Evolutionary conservation across 352 stramenopile genomes (phyloP).

Genomic region (Pythium pyrilobum): DNA sequence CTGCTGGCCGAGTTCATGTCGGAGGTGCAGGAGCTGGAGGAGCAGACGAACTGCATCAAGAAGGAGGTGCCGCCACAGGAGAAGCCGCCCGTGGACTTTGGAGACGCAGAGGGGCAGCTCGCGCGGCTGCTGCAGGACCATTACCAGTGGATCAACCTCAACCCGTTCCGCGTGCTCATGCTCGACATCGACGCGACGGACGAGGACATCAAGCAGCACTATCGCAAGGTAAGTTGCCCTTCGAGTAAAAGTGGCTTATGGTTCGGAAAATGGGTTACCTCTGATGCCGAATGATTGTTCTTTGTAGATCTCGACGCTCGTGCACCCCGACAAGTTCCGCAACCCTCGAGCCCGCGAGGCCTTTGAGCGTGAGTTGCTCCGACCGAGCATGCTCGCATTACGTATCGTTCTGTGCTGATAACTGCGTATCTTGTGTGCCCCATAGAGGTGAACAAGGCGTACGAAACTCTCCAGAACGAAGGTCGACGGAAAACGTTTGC

Average conservation of each 20-base stretch:
- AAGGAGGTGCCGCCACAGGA: slow-evolving; percentile 48
- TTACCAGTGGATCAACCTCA: slow-evolving; percentile 88
- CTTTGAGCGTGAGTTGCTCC: slow-evolving; percentile 63
- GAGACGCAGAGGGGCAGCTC: slow-evolving; percentile 55
- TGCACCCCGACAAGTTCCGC: slow-evolving; percentile 85
- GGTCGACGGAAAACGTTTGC: slow-evolving; percentile 78
- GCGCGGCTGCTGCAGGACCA: slow-evolving; percentile 60
- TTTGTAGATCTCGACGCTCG: slow-evolving; percentile 72
- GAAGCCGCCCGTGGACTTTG: slow-evolving; percentile 65
- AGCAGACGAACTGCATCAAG: slow-evolving; percentile 71
- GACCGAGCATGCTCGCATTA: too few relatives aligned
- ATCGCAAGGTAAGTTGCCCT: slow-evolving; percentile 55
- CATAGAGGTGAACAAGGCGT: slow-evolving; percentile 81
- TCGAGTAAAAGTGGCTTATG: background rate
- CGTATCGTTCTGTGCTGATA: too few relatives aligned
- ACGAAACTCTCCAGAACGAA: slow-evolving; percentile 81
- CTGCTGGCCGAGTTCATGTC: slow-evolving; percentile 79
- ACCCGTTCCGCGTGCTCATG: slow-evolving; percentile 86
- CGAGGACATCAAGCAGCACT: slow-evolving; percentile 90
- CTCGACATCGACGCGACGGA: slow-evolving; percentile 79
- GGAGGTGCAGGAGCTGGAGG: slow-evolving; percentile 79
- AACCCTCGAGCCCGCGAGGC: slow-evolving; percentile 70
- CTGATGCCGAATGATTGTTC: background rate
- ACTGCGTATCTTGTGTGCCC: too few relatives aligned
- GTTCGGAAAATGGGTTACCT: too few relatives aligned